Base-by-base conservation (phyloP, 1,139 yeast species). In the Pichia sp. region DNA sequence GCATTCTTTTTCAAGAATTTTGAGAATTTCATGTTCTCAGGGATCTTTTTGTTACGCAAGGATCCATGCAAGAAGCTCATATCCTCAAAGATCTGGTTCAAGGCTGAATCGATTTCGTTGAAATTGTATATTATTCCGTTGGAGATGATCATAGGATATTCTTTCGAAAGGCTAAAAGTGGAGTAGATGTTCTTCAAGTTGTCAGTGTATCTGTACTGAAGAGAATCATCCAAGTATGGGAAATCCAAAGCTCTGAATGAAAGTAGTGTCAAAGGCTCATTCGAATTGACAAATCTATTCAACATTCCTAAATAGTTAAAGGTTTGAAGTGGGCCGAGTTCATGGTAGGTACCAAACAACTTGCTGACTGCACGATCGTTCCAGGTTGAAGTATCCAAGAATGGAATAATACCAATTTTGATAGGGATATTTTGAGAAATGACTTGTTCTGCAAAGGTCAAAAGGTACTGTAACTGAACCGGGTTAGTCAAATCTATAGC, bases 391-490 rank as follows among this genome's bases (percentile, higher is more conserved):
- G 61, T 54, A 4, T 46, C 44, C 7, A 70, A 71, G 2, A 87
- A 59, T 0, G 98, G 96, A 30, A 93, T 71, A 1, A 93, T 59
- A 3, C 97, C 99, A 54, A 93, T 66, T 66, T 92, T 88, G 61
- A 90, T 86, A 0, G 97, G 90, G 16, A 87, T 75, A 0, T 83
- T 82, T 45, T 80, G 76, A 32, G 79, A 74, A 31, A 82, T 67
- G 19, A 87, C 75, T 1, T 81, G 72, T 41, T 79, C 75, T 0
- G 84, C 65, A 45, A 82, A 67, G 4, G 82, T 75, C 46, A 77
- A 72, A 36, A 84, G 68, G 1, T 76, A 77, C 40, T 73, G 68
- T 57, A 78, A 63, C 66, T 83, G 81, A 1, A 73, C 70, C 23
- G 75, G 72, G 57, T 81, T 75, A 0, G 84, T 73, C 42, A 90